Percentiles rank a stretch among this genome's conserved stretches.
Evolutionary conservation across 768 basidiomycete genomes (phyloP).

Genomic region (Lactarius quietus): DNA sequence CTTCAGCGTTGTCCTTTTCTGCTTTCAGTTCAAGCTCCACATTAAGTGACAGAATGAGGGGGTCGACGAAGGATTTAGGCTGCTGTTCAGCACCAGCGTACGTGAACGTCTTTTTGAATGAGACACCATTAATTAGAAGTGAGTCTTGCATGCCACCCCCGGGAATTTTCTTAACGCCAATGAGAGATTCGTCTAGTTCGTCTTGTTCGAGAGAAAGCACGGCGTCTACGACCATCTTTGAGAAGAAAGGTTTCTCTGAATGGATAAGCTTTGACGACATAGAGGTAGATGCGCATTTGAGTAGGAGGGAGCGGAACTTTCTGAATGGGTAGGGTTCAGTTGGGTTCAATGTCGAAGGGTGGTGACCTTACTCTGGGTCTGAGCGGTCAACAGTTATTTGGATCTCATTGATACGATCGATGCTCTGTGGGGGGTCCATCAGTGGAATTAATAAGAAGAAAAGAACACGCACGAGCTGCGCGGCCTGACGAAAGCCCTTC

Average conservation of each 20-base stretch:
- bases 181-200: conserved; percentile 92
- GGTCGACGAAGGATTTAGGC: conserved; percentile 86
- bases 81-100: conserved; percentile 99
- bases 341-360: background rate
- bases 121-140: conserved; percentile 81
- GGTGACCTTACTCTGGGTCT: conserved; percentile 73
- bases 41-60: conserved; percentile 90
- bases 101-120: conserved; percentile 99
- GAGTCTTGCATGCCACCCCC: conserved; percentile 99
- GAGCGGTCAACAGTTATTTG: conserved; percentile 89
- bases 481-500: conserved; percentile 90
- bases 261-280: conserved; percentile 99
- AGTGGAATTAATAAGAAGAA: conserved; percentile 16
- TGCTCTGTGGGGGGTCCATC: conserved; percentile 50
- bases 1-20: conserved; percentile 99
- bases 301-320: conserved; percentile 86
- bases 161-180: conserved; percentile 96
- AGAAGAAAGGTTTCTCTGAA: conserved; percentile 98
- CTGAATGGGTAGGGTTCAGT: conserved; percentile 40
- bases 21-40: conserved; percentile 99
- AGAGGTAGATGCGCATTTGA: conserved; percentile 98
- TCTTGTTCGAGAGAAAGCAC: conserved; percentile 89
- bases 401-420: conserved; percentile 82
- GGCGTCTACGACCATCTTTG: conserved; percentile 97
- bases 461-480: conserved; percentile 65